These are phyloP conservation scores for Pleurotus citrinopileatus DNA, from an alignment of 768 basidiomycete genomes.

Conservation along the genomic window DNA sequence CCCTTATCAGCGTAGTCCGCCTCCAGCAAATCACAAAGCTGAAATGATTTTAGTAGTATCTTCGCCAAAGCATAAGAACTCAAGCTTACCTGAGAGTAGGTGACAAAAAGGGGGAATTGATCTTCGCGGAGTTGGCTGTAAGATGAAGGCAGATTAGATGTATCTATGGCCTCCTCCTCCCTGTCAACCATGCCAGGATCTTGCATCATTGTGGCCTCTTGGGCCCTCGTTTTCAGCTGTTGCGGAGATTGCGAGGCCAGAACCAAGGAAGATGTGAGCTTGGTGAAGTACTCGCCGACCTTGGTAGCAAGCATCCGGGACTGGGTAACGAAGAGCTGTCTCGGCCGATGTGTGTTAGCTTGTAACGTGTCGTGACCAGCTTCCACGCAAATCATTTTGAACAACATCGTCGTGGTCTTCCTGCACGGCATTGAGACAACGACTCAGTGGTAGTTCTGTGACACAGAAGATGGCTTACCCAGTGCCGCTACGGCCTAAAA, in stretches of 20 bases:
- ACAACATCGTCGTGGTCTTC: conserved; percentile 76
- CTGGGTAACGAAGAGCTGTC: conserved; percentile 74
- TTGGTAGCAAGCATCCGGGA: conserved; percentile 64
- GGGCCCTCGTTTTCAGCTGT: conserved; percentile 32
- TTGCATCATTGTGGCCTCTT: conserved; percentile 12
- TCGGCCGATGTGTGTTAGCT: conserved; percentile 39
- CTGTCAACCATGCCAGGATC: conserved; percentile 29
- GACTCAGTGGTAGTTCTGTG: background rate
- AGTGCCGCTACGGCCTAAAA: conserved; percentile 70
- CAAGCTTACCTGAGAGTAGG: conserved; percentile 55
- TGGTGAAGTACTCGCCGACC: conserved; percentile 64
- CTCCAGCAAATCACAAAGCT: conserved; percentile 51
- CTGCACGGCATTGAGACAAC: conserved; percentile 29
- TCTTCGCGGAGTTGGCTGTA: conserved; percentile 56
- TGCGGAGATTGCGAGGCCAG: conserved; percentile 31
- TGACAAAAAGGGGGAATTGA: conserved; percentile 71
- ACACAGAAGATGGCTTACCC: conserved; percentile 38
- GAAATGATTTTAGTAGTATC: background rate
- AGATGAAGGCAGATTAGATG: conserved; percentile 42
- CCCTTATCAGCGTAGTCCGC: conserved; percentile 32
- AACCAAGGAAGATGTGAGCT: conserved; percentile 43
- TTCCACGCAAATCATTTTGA: conserved; percentile 72
- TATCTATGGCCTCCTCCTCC: conserved; percentile 41
- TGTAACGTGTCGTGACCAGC: conserved; percentile 42
- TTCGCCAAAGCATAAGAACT: background rate